Evolutionary conservation across 1,139 yeast genomes (phyloP).

Genomic region (Groenewaldozyma sp.): DNA sequence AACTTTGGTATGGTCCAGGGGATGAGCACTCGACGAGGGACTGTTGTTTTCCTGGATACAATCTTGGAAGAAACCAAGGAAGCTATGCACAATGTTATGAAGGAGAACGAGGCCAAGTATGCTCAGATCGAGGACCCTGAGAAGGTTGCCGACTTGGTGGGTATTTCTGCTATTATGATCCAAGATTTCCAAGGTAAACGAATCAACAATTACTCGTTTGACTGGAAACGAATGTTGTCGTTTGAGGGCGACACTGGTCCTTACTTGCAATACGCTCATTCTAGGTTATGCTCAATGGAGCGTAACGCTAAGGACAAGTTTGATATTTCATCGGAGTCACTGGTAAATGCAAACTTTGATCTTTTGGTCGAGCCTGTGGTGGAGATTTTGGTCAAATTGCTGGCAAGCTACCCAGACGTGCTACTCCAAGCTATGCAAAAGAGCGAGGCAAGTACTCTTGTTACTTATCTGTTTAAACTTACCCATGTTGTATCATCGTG

Average conservation of each 20-base stretch:
- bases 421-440: slow-evolving; percentile 77
- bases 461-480: slow-evolving; percentile 84
- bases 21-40: slow-evolving; percentile 97
- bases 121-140: slow-evolving; percentile 94
- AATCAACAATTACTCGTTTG: slow-evolving; percentile 89
- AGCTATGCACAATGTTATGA: slow-evolving; percentile 96
- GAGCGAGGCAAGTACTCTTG: slow-evolving; percentile 88
- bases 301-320: slow-evolving; percentile 51
- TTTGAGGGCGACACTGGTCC: slow-evolving; percentile 99
- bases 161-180: slow-evolving; percentile 96
- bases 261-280: slow-evolving; percentile 95
- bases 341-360: slow-evolving; percentile 54
- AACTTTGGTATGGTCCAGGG: slow-evolving; percentile 98
- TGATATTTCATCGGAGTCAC: slow-evolving; percentile 8
- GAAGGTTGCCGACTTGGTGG: slow-evolving; percentile 88
- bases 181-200: slow-evolving; percentile 99
- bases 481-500: slow-evolving; percentile 93
- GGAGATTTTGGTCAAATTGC: slow-evolving; percentile 57
- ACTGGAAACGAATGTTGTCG: slow-evolving; percentile 97
- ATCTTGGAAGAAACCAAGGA: slow-evolving; percentile 92
- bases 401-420: slow-evolving; percentile 89
- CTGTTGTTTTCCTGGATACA: slow-evolving; percentile 92
- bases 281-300: slow-evolving; percentile 91
- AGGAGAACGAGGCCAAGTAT: slow-evolving; percentile 82
- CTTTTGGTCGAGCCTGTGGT: slow-evolving; percentile 74